Percentiles rank a stretch among this genome's conserved stretches.
Evolutionary conservation across 306 rosid genomes (phyloP).

Genomic region (Prunus mira): DNA sequence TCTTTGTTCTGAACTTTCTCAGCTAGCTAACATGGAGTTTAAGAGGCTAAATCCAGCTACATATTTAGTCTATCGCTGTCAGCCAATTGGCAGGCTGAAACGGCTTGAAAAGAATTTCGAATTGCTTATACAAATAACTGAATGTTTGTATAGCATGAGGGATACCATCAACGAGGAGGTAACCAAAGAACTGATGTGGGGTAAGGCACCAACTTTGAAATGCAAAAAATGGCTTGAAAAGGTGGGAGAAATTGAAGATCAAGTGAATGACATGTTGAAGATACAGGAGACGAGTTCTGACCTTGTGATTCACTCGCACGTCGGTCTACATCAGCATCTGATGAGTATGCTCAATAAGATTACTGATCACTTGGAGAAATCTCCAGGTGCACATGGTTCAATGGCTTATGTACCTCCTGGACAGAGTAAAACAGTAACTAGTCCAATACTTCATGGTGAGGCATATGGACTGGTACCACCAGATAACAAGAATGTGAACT

Average conservation of each 20-base stretch:
- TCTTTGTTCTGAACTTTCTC: neutral
- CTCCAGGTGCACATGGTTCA: neutral
- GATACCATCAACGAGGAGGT: neutral
- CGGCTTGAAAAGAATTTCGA: neutral
- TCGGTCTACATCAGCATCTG: neutral
- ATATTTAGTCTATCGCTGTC: neutral
- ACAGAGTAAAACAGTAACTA: neutral
- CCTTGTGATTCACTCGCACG: neutral
- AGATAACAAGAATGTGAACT: neutral
- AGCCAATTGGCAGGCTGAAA: neutral
- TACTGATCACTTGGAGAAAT: neutral
- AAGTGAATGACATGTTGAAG: neutral
- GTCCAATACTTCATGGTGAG: neutral
- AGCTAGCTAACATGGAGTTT: neutral
- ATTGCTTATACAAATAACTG: neutral
- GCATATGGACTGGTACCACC: neutral
- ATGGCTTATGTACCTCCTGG: neutral
- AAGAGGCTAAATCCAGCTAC: neutral
- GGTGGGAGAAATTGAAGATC: neutral
- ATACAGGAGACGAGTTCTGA: neutral
- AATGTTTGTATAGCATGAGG: neutral
- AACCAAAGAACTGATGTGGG: neutral
- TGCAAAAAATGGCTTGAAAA: neutral
- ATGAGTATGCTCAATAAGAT: neutral
- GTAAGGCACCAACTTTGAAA: neutral